Evolutionary conservation across 2,329 filamentous ascomycete species (phyloP).

Genomic region (Stagonosporopsis cucurbitacearum): DNA sequence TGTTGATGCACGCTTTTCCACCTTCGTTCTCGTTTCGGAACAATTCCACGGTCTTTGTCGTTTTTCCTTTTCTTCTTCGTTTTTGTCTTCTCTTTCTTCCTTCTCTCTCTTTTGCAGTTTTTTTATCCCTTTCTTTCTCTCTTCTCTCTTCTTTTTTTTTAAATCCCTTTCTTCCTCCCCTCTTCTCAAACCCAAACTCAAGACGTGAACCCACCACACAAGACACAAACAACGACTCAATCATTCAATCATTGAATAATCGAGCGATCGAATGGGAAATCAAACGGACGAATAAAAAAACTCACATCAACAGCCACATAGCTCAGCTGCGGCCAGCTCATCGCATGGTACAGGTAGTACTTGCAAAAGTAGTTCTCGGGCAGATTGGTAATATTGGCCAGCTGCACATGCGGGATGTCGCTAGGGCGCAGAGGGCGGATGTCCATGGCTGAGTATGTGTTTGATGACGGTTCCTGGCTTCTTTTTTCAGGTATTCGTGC

Average conservation of each 20-base stretch:
- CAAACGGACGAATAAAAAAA: constrained; percentile 14
- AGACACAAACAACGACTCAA: too few relatives aligned
- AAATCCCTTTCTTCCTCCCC: background rate
- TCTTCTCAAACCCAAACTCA: too few relatives aligned
- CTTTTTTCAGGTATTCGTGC: constrained; percentile 1
- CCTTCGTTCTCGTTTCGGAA: too few relatives aligned
- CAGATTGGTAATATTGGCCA: constrained; percentile 98
- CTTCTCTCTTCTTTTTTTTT: background rate
- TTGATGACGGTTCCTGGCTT: background rate
- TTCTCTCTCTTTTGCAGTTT: too few relatives aligned
- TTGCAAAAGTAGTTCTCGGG: constrained; percentile 99
- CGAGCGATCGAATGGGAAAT: background rate
- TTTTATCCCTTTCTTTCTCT: background rate
- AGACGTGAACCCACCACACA: too few relatives aligned
- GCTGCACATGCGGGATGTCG: constrained; percentile 91
- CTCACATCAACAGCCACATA: constrained; percentile 88
- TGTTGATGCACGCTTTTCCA: too few relatives aligned
- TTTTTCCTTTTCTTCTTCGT: too few relatives aligned
- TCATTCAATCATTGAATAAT: too few relatives aligned
- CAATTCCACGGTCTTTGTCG: too few relatives aligned
- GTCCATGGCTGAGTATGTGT: constrained; percentile 82
- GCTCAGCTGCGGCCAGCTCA: constrained; percentile 96
- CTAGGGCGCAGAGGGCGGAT: constrained; percentile 84
- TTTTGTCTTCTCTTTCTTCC: background rate
- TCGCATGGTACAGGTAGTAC: constrained; percentile 99